Evolutionary conservation across 176 grass and related monocot species (phyloP).

Genomic region (Phyllostachys edulis): DNA sequence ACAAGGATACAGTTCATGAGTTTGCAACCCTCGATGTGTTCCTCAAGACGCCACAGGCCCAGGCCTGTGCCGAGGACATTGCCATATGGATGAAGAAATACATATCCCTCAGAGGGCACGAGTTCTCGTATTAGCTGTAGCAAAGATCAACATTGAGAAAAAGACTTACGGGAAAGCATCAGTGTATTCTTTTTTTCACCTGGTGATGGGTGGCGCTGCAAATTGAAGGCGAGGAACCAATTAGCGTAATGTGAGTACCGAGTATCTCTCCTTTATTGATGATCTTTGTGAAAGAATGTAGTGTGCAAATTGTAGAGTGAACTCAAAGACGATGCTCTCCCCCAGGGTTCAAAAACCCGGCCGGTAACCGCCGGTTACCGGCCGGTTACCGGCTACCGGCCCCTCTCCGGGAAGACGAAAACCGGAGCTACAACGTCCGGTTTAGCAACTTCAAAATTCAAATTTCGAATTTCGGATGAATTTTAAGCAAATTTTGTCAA

Average conservation of each 20-base stretch:
- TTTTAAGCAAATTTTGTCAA: no score
- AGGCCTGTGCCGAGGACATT: constrained; percentile 81
- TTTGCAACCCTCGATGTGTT: constrained; percentile 91
- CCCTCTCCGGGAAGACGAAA: no score
- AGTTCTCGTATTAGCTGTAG: constrained; percentile 85
- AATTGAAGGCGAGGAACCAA: constrained; percentile 21
- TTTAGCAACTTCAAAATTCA: no score
- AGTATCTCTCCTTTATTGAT: constrained; percentile 29
- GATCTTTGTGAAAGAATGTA: constrained; percentile 44
- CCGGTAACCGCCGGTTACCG: no score
- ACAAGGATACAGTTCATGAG: constrained; percentile 84
- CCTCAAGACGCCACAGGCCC: constrained; percentile 83
- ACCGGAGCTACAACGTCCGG: no score
- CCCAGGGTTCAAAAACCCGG: no score
- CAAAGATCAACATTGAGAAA: constrained; percentile 37
- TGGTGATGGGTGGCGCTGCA: constrained; percentile 15
- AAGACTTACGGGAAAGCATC: constrained; percentile 40
- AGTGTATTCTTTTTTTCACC: constrained; percentile 35
- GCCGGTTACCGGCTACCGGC: no score
- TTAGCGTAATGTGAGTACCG: constrained; percentile 40
- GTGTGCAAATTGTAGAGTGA: constrained; percentile 53
- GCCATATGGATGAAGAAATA: constrained; percentile 98
- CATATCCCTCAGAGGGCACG: constrained; percentile 82
- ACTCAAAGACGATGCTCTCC: constrained; percentile 40
- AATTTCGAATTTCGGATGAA: no score